Percentiles rank a stretch among this genome's conserved stretches.
These are phyloP conservation scores for Lactarius trivialis DNA, from an alignment of 768 basidiomycete genomes.

Conservation along the genomic window DNA sequence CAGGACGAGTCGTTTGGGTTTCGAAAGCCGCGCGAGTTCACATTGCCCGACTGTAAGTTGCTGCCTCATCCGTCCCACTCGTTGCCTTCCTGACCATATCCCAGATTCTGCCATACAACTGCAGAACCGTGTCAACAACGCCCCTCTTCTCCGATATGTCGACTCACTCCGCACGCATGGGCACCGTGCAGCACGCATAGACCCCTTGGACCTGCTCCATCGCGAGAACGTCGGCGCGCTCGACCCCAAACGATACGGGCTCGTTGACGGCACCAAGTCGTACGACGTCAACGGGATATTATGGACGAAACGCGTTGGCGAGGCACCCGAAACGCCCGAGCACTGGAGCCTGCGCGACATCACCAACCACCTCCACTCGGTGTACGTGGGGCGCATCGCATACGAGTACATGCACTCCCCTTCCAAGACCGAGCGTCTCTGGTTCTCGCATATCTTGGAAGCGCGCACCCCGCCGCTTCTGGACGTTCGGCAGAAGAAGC, in stretches of 20 bases:
- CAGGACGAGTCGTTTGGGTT: conserved; percentile 81
- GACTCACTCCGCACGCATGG: conserved; percentile 83
- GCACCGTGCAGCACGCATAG: conserved; percentile 79
- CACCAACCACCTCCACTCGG: conserved; percentile 54
- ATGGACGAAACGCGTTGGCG: conserved; percentile 53
- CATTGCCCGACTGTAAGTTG: conserved; percentile 66
- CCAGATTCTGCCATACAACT: conserved; percentile 39
- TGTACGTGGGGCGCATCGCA: conserved; percentile 82
- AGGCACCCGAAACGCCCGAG: conserved; percentile 29
- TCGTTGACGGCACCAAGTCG: conserved; percentile 42
- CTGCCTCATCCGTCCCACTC: too few relatives aligned
- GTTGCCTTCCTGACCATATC: not conserved
- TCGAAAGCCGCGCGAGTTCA: conserved; percentile 54
- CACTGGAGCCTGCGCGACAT: conserved; percentile 70
- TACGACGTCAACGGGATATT: conserved; percentile 79
- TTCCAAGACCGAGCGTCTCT: conserved; percentile 76
- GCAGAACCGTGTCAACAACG: conserved; percentile 62
- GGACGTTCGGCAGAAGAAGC: conserved; percentile 36
- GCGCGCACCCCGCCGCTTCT: conserved; percentile 39
- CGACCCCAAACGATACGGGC: conserved; percentile 69
- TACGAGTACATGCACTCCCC: conserved; percentile 93
- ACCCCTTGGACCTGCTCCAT: conserved; percentile 82
- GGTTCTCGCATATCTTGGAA: conserved; percentile 86
- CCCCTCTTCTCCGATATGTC: conserved; percentile 78
- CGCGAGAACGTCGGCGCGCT: conserved; percentile 77